Conservation (phyloP, 371 early-diverging fungal genomes). For the Saksenaea vasiformis region DNA sequence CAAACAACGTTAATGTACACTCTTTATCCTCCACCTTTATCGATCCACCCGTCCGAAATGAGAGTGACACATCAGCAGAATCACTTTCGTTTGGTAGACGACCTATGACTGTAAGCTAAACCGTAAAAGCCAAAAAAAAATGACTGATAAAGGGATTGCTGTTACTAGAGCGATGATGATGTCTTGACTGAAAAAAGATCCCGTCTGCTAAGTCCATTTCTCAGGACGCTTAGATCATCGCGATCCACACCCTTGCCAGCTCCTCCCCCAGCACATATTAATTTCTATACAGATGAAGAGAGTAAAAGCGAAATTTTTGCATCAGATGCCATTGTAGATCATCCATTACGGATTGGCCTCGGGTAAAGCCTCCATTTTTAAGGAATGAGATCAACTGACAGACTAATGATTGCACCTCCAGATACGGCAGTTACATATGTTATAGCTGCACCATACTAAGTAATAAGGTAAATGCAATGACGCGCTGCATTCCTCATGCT, state of each 20-base stretch:
- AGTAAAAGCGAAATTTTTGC: conserved; percentile 39
- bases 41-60: neutral
- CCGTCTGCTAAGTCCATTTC: conserved; percentile 1
- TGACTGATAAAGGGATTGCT: neutral
- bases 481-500: neutral
- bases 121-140: neutral
- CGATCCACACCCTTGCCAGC: conserved; percentile 12
- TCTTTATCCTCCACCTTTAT: neutral
- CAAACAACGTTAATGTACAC: neutral
- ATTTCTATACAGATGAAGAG: conserved; percentile 38
- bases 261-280: conserved; percentile 29
- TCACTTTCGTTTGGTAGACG: neutral
- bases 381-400: conserved; percentile 1
- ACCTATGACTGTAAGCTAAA: neutral
- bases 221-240: conserved; percentile 13
- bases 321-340: conserved; percentile 50
- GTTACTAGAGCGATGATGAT: neutral
- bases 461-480: conserved; percentile 35
- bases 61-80: neutral
- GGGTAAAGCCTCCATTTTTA: conserved; percentile 23
- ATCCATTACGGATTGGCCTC: conserved; percentile 49
- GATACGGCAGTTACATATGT: conserved; percentile 55
- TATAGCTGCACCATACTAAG: conserved; percentile 57
- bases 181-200: neutral
- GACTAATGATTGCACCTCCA: conserved; percentile 7